These are phyloP conservation scores for Penicillium waksmanii DNA, from an alignment of 495 filamentous ascomycete species.

Conservation along the genomic window DNA sequence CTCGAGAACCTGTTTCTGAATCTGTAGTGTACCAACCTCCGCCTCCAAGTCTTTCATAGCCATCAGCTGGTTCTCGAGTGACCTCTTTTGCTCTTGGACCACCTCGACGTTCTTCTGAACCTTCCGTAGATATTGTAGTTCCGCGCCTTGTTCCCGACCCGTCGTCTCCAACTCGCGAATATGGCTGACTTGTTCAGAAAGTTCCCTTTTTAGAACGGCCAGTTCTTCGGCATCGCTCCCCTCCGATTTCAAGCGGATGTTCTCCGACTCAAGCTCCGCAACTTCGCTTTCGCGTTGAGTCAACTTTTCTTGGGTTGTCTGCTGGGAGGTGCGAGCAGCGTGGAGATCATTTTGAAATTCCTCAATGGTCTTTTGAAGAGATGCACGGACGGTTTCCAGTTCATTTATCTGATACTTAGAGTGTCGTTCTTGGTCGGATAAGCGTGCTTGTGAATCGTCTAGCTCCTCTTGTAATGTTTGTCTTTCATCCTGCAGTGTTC, in stretches of 20 bases:
- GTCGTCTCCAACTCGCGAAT: conserved; percentile 80
- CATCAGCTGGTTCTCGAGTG: conserved; percentile 75
- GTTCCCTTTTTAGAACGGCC: conserved; percentile 78
- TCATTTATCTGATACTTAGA: conserved; percentile 71
- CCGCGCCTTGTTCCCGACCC: conserved; percentile 77
- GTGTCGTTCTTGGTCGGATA: conserved; percentile 71
- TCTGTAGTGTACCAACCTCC: conserved; percentile 74
- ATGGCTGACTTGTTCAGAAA: conserved; percentile 86
- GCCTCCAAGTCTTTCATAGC: conserved; percentile 73
- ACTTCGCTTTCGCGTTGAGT: conserved; percentile 68
- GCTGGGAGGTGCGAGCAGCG: conserved; percentile 61
- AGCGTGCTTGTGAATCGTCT: conserved; percentile 71
- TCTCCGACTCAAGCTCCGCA: conserved; percentile 77
- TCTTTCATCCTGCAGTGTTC: conserved; percentile 73
- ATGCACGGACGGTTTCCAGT: conserved; percentile 68
- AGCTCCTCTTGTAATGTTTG: conserved; percentile 74
- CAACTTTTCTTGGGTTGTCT: conserved; percentile 67
- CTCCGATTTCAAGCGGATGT: conserved; percentile 79
- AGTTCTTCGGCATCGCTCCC: conserved; percentile 84
- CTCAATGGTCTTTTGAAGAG: conserved; percentile 67
- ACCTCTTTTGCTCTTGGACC: conserved; percentile 94
- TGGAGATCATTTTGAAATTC: conserved; percentile 74
- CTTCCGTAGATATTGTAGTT: conserved; percentile 79
- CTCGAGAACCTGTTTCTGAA: conserved; percentile 84
- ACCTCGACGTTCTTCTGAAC: conserved; percentile 83